Percentiles rank a stretch among this genome's conserved stretches.
Conservation (phyloP, 805 yeast genomes). For the Ogataea allantospora region DNA sequence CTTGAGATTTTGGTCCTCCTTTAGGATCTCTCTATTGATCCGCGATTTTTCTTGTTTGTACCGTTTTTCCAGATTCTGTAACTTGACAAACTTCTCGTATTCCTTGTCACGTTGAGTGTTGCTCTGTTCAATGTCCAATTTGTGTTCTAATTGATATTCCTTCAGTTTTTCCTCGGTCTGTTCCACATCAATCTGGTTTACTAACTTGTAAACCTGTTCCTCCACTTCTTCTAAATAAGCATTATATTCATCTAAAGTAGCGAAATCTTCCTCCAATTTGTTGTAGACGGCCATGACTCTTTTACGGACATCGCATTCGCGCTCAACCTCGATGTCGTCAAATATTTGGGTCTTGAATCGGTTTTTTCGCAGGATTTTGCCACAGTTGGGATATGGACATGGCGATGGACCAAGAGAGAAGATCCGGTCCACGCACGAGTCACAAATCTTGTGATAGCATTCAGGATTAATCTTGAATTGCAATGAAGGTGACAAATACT, state of each 20-base stretch:
- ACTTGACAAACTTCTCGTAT: slow-evolving; percentile 56
- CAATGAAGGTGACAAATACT: slow-evolving; percentile 91
- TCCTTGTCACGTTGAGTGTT: slow-evolving; percentile 73
- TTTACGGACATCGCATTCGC: slow-evolving; percentile 87
- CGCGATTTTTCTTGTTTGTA: slow-evolving; percentile 65
- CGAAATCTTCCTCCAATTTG: slow-evolving; percentile 74
- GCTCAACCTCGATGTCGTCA: slow-evolving; percentile 86
- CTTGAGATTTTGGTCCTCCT: slow-evolving; percentile 46
- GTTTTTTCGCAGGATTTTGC: slow-evolving; percentile 80
- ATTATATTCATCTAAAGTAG: slow-evolving; percentile 58
- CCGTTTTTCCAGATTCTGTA: slow-evolving; percentile 71
- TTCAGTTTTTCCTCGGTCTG: slow-evolving; percentile 63
- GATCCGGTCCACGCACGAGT: slow-evolving; percentile 92
- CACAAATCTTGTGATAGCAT: slow-evolving; percentile 97
- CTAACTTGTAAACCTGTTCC: slow-evolving; percentile 71
- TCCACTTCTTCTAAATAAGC: slow-evolving; percentile 83
- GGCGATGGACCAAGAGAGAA: slow-evolving; percentile 94
- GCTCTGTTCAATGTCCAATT: slow-evolving; percentile 71
- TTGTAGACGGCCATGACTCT: slow-evolving; percentile 77
- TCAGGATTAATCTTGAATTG: slow-evolving; percentile 91
- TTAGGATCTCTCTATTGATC: slow-evolving; percentile 56
- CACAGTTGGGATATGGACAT: slow-evolving; percentile 93
- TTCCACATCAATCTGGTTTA: slow-evolving; percentile 66
- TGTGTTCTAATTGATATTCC: slow-evolving; percentile 71
- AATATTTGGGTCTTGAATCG: slow-evolving; percentile 90